These are phyloP conservation scores for Filosporella fistucella DNA, from an alignment of 495 filamentous ascomycete genomes.

Conservation along the genomic window DNA sequence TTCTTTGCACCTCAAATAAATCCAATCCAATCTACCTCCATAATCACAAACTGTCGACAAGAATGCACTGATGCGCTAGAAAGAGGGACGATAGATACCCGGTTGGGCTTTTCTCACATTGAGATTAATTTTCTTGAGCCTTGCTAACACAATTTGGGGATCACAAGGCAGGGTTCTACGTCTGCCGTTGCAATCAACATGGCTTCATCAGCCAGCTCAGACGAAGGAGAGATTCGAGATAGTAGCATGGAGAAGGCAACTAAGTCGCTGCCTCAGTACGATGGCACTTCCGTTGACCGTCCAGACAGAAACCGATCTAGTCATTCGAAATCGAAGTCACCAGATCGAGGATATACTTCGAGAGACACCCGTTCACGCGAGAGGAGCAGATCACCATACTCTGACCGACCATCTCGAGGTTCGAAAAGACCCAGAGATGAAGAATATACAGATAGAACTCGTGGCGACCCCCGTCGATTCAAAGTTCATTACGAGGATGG, in stretches of 20 bases:
- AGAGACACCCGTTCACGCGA: constrained; percentile 43
- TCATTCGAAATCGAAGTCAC: constrained; percentile 65
- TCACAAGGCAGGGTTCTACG: constrained; percentile 26
- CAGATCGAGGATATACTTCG: constrained; percentile 64
- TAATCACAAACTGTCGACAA: background rate
- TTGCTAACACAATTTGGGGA: constrained; percentile 25
- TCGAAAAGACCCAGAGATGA: constrained; percentile 67
- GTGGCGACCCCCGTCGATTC: constrained; percentile 48
- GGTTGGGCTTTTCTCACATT: constrained; percentile 44
- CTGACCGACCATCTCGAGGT: constrained; percentile 43
- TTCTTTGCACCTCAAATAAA: too few species aligned
- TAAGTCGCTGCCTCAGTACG: constrained; percentile 39
- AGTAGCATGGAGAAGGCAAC: constrained; percentile 64
- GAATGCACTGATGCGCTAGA: constrained; percentile 20
- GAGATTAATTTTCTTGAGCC: constrained; percentile 23
- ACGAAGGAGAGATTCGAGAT: constrained; percentile 90
- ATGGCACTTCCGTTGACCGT: constrained; percentile 64
- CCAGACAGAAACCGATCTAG: constrained; percentile 64
- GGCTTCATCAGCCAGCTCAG: constrained; percentile 51
- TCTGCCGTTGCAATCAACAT: constrained; percentile 18
- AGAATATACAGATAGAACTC: constrained; percentile 51
- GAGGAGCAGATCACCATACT: constrained; percentile 36
- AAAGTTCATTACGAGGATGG: constrained; percentile 56
- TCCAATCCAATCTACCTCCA: too few species aligned
- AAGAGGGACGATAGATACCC: constrained; percentile 31